phyloP scores from a whole-genome alignment of 169 alveolate genomes.

The Cryptosporidium sp. region DNA sequence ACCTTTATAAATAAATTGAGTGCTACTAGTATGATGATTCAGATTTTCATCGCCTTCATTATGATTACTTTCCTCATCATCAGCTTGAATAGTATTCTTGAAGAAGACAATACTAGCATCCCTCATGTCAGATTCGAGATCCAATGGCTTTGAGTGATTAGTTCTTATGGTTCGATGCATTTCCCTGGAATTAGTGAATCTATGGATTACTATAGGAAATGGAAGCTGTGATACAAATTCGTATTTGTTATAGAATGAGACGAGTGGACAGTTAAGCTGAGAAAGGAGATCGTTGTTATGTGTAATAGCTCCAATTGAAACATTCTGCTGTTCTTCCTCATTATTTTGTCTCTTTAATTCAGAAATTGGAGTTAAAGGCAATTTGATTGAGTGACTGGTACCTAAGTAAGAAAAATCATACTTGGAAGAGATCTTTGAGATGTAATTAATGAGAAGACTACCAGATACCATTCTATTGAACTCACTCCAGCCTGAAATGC shows the following conservation, averaged over 20 bases:
- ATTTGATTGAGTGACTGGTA: slow-evolving; percentile 20
- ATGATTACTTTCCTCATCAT: neutral
- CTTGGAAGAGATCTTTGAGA: slow-evolving; percentile 66
- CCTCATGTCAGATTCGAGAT: slow-evolving; percentile 26
- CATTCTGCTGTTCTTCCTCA: neutral
- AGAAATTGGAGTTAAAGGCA: slow-evolving; percentile 48
- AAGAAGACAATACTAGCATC: slow-evolving; percentile 37
- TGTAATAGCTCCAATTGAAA: slow-evolving; percentile 47
- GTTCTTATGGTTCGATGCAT: slow-evolving; percentile 37
- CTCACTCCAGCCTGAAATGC: slow-evolving; percentile 6
- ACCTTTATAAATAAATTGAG: too few relatives aligned
- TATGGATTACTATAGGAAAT: slow-evolving; percentile 60
- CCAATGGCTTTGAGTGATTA: slow-evolving; percentile 6
- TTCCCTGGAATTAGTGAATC: slow-evolving; percentile 33
- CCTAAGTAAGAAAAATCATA: slow-evolving; percentile 39
- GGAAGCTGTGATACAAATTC: slow-evolving; percentile 65
- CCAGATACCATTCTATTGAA: neutral
- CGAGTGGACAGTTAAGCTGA: slow-evolving; percentile 62
- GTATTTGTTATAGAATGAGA: slow-evolving; percentile 43
- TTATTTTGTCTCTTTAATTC: neutral
- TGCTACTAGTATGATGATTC: neutral
- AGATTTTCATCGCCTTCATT: neutral
- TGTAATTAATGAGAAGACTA: slow-evolving; percentile 27
- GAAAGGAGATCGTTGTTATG: slow-evolving; percentile 58
- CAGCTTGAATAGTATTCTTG: neutral